These are phyloP conservation scores for Dendrostoma leiphaemia DNA, from an alignment of 2,329 filamentous ascomycete species.

Conservation along the genomic window DNA sequence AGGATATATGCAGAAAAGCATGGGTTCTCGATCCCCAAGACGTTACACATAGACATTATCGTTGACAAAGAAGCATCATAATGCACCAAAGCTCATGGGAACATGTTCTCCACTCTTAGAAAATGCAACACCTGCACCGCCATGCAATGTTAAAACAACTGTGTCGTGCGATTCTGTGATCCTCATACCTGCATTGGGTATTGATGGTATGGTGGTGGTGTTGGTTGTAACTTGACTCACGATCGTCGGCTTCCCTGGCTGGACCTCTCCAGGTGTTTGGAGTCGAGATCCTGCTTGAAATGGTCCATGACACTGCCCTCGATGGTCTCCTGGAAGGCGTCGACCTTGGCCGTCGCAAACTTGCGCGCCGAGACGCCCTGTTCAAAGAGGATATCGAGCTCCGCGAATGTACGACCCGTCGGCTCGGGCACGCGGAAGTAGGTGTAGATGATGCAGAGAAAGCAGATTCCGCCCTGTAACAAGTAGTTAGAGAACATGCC, in stretches of 20 bases:
- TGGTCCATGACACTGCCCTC: slow-evolving; percentile 45
- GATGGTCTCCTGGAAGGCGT: slow-evolving; percentile 54
- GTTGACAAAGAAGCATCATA: neutral
- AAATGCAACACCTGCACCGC: neutral
- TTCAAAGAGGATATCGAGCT: slow-evolving; percentile 84
- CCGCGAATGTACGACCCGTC: slow-evolving; percentile 75
- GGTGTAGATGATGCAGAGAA: slow-evolving; percentile 76
- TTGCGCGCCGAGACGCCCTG: slow-evolving; percentile 67
- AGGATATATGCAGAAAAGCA: neutral
- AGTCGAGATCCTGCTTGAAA: slow-evolving; percentile 42
- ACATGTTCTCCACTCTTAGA: too few species aligned
- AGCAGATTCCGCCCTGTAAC: slow-evolving; percentile 66
- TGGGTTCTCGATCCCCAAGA: too few species aligned
- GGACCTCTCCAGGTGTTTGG: slow-evolving; percentile 27
- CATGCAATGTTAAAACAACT: neutral
- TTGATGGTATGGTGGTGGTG: too few species aligned
- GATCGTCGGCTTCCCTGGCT: slow-evolving; percentile 12
- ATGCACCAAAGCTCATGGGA: neutral
- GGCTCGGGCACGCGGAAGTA: slow-evolving; percentile 83
- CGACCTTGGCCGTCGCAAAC: slow-evolving; percentile 60
- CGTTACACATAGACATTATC: neutral
- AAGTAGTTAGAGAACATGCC: neutral
- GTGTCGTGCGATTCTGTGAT: neutral
- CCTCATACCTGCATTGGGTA: neutral
- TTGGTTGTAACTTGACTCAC: neutral